Conservation (phyloP, 2,329 filamentous ascomycete genomes). For the Fusarium coffeatum region DNA sequence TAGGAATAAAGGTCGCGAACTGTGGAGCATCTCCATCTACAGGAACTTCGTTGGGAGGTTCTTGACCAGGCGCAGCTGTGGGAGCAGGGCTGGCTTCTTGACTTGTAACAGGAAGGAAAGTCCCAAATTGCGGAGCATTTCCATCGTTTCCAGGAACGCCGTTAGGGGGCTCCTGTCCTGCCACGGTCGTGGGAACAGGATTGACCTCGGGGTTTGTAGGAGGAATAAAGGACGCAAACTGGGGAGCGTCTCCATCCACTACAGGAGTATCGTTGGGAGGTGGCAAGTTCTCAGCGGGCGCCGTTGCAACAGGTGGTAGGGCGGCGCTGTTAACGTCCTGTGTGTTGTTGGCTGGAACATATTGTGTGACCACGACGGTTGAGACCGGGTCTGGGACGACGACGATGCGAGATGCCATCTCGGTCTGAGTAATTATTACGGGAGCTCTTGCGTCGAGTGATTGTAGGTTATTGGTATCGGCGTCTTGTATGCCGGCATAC, state of each 20-base stretch:
- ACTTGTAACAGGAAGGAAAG: slow-evolving; percentile 25
- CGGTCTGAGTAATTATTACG: slow-evolving; percentile 30
- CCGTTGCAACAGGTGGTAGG: slow-evolving; percentile 24
- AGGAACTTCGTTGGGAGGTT: slow-evolving; percentile 4
- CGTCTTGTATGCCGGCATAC: slow-evolving; percentile 63
- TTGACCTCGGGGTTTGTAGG: slow-evolving; percentile 21
- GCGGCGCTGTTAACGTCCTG: slow-evolving; percentile 6
- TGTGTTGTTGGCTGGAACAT: slow-evolving; percentile 31
- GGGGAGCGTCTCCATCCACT: slow-evolving; percentile 19
- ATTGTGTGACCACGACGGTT: slow-evolving; percentile 33
- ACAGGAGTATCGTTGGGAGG: slow-evolving; percentile 6
- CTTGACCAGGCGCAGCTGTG: slow-evolving; percentile 16
- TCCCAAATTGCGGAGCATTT: slow-evolving; percentile 28
- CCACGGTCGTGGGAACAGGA: slow-evolving; percentile 18
- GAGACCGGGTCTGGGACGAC: slow-evolving; percentile 29
- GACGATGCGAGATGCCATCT: slow-evolving; percentile 33
- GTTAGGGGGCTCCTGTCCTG: slow-evolving; percentile 9
- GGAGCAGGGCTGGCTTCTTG: slow-evolving; percentile 17
- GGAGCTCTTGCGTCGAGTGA: slow-evolving; percentile 30
- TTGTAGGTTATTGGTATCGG: slow-evolving; percentile 33
- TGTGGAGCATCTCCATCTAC: slow-evolving; percentile 20
- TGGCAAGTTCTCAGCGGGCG: slow-evolving; percentile 14
- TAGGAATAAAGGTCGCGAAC: slow-evolving; percentile 34
- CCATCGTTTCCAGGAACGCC: slow-evolving; percentile 13
- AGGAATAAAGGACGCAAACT: slow-evolving; percentile 34